Conservation (phyloP, 768 basidiomycete genomes). For the Naganishia onofrii region DNA sequence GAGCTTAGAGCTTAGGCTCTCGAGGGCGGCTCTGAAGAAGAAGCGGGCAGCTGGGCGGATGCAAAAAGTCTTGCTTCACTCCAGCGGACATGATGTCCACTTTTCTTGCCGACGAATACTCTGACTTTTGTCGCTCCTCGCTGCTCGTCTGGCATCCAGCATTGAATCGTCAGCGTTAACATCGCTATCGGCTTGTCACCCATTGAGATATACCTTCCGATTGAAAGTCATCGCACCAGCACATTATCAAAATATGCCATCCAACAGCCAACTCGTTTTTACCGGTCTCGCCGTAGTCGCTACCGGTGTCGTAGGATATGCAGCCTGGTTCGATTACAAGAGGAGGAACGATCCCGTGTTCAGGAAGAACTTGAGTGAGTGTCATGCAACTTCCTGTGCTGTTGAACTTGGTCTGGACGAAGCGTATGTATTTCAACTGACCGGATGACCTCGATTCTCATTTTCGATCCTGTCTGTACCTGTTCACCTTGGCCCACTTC, state of each 20-base stretch:
- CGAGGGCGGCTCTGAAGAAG: too few relatives aligned
- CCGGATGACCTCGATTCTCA: background rate
- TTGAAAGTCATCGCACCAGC: too few relatives aligned
- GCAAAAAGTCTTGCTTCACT: too few relatives aligned
- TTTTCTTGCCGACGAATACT: too few relatives aligned
- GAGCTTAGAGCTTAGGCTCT: too few relatives aligned
- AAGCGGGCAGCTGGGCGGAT: too few relatives aligned
- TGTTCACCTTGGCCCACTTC: background rate
- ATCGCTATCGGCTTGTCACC: too few relatives aligned
- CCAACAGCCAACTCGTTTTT: constrained; percentile 23
- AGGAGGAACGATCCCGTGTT: constrained; percentile 82
- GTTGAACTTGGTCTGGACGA: constrained; percentile 6
- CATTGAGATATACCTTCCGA: too few relatives aligned
- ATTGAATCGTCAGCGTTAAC: too few relatives aligned
- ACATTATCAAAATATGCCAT: constrained; percentile 28
- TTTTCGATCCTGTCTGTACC: background rate
- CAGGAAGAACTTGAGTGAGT: constrained; percentile 81
- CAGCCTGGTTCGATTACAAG: constrained; percentile 90
- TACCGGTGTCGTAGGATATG: constrained; percentile 64
- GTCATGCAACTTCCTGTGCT: constrained; percentile 21
- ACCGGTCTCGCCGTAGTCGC: constrained; percentile 39
- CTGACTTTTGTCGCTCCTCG: too few relatives aligned
- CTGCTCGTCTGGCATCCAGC: too few relatives aligned
- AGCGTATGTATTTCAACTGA: background rate
- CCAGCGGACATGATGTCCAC: too few relatives aligned